Conservation (phyloP, 2,329 filamentous ascomycete genomes). For the Westerdykella ornata region DNA sequence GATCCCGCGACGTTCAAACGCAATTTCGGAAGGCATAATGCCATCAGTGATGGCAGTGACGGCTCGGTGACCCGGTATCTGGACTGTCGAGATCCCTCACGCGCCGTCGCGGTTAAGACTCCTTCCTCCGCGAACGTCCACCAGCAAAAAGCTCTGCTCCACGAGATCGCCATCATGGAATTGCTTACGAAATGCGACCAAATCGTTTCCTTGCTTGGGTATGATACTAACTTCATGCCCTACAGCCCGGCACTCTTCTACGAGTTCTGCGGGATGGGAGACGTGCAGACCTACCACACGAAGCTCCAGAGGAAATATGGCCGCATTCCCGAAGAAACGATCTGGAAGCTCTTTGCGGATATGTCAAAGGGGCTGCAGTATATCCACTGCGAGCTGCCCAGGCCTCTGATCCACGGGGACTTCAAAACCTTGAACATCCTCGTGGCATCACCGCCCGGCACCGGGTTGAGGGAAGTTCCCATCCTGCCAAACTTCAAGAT, state of each 20-base stretch:
- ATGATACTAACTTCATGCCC: conserved; percentile 1
- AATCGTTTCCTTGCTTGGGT: conserved; percentile 10
- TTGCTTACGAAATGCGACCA: conserved; percentile 5
- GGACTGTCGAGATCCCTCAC: too few relatives aligned
- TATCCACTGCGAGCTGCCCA: conserved; percentile 13
- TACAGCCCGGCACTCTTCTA: conserved; percentile 15
- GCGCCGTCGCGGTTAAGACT: too few relatives aligned
- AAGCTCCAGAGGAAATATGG: neutral
- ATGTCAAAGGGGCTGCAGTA: conserved; percentile 17
- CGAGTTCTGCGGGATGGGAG: conserved; percentile 15
- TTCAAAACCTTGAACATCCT: conserved; percentile 91
- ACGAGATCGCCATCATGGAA: too few relatives aligned
- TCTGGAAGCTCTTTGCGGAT: conserved; percentile 25
- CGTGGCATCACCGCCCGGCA: conserved; percentile 39
- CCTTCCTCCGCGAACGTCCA: too few relatives aligned
- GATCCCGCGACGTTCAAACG: too few relatives aligned
- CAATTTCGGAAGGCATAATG: too few relatives aligned
- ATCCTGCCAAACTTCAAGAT: conserved; percentile 21
- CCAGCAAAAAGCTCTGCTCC: too few relatives aligned
- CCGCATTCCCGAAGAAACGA: conserved; percentile 14
- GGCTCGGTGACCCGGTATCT: too few relatives aligned
- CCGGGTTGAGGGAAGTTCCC: conserved; percentile 4
- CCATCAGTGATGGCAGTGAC: too few relatives aligned
- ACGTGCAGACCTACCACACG: conserved; percentile 9
- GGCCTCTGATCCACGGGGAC: conserved; percentile 69